Evolutionary conservation across 2,329 filamentous ascomycete genomes (phyloP).

Genomic region (Achaetomium macrosporum): DNA sequence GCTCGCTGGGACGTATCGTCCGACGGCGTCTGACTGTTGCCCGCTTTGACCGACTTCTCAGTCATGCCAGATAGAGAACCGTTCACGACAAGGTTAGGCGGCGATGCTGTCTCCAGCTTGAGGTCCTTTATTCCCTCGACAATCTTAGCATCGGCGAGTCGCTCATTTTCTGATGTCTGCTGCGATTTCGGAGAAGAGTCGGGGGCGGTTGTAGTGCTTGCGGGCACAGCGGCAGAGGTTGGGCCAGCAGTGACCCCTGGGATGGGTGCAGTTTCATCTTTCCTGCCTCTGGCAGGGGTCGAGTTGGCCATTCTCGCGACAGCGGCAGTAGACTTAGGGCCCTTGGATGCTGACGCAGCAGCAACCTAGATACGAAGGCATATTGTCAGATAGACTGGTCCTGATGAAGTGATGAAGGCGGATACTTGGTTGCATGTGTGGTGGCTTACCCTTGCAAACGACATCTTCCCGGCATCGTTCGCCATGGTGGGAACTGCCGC

Average conservation of each 20-base stretch:
- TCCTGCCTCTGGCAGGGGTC: conserved; percentile 18
- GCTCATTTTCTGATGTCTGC: not conserved
- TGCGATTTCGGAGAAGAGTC: conserved; percentile 2
- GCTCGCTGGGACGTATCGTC: conserved; percentile 52
- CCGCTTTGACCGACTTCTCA: conserved; percentile 32
- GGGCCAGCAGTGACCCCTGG: not conserved
- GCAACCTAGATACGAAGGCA: conserved; percentile 37
- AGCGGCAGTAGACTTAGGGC: conserved; percentile 25
- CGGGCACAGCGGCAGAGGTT: not conserved
- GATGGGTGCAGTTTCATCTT: conserved; percentile 4
- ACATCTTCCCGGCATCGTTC: conserved; percentile 51
- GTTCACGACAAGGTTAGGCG: conserved; percentile 43
- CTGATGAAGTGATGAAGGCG: not conserved
- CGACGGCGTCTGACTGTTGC: conserved; percentile 42
- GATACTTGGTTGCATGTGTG: not conserved
- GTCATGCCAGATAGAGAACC: conserved; percentile 39
- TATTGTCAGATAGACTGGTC: conserved; percentile 2
- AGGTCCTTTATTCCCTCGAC: conserved; percentile 29
- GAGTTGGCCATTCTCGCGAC: conserved; percentile 22
- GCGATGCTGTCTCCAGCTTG: conserved; percentile 28
- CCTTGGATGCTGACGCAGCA: conserved; percentile 39
- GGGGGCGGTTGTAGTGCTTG: not conserved
- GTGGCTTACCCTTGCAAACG: conserved; percentile 66
- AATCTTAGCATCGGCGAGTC: conserved; percentile 19
- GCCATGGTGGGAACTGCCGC: conserved; percentile 41